Percentiles rank a stretch among this genome's conserved stretches.
Evolutionary conservation across 768 basidiomycete species (phyloP).

Genomic region (Tricholoma terreum): DNA sequence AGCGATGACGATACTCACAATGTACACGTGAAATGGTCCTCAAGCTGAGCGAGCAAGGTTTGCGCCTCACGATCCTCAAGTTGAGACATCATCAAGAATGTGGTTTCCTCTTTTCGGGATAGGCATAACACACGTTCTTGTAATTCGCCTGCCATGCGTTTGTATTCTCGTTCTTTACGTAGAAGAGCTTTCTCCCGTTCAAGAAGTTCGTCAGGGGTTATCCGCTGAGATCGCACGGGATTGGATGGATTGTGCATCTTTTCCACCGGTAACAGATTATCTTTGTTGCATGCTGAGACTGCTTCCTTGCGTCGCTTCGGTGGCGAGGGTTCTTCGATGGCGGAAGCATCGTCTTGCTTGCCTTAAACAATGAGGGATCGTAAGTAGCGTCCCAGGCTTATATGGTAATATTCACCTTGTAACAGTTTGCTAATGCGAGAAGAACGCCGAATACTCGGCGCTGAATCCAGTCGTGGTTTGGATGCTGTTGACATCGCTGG

Average conservation of each 20-base stretch:
- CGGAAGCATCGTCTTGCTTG: constrained; percentile 6
- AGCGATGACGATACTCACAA: constrained; percentile 40
- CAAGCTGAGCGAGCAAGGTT: constrained; percentile 47
- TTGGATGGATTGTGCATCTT: constrained; percentile 20
- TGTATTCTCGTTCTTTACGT: constrained; percentile 39
- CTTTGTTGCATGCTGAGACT: constrained; percentile 3
- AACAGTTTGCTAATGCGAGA: constrained; percentile 26
- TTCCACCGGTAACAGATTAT: constrained; percentile 3
- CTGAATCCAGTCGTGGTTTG: constrained; percentile 2
- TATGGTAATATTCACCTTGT: not conserved
- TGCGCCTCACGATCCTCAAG: constrained; percentile 40
- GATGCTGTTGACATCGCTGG: constrained; percentile 18
- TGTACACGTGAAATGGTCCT: constrained; percentile 64
- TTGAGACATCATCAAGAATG: constrained; percentile 37
- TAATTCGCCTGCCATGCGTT: constrained; percentile 32
- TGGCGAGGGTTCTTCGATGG: constrained; percentile 4
- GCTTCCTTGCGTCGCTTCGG: constrained; percentile 10
- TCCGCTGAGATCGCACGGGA: constrained; percentile 37
- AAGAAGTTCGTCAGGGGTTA: constrained; percentile 37
- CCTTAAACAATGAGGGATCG: not conserved
- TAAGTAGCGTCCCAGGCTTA: not conserved
- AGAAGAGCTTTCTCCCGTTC: constrained; percentile 35
- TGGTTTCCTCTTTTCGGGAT: constrained; percentile 40
- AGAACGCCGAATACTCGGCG: constrained; percentile 22
- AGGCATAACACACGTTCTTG: constrained; percentile 39